These are phyloP conservation scores for Ceratocystis cubensis DNA, from an alignment of 2,329 filamentous ascomycete genomes.

Conservation along the genomic window DNA sequence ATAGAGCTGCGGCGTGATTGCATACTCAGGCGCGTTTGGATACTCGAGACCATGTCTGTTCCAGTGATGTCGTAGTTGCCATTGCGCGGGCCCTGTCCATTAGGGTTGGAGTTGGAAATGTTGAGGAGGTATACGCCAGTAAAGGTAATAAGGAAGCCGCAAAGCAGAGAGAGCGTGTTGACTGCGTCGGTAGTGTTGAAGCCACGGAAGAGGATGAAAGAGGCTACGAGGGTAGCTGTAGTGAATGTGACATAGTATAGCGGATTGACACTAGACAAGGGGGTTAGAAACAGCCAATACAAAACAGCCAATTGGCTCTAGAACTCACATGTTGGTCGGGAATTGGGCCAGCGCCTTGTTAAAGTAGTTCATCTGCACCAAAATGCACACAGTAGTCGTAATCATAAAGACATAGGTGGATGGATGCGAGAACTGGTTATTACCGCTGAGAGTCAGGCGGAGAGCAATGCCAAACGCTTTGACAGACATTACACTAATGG, in stretches of 20 bases:
- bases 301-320: not conserved
- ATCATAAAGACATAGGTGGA: constrained; percentile 98
- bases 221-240: constrained; percentile 83
- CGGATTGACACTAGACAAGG: constrained; percentile 62
- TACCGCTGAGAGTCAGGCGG: constrained; percentile 82
- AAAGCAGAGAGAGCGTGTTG: constrained; percentile 83
- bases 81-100: constrained; percentile 56
- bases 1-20: constrained; percentile 67
- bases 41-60: constrained; percentile 78
- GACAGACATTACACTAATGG: constrained; percentile 96
- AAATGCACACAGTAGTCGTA: constrained; percentile 79
- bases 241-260: constrained; percentile 98
- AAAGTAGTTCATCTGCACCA: constrained; percentile 99
- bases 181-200: constrained; percentile 91
- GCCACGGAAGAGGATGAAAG: constrained; percentile 88
- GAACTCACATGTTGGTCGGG: constrained; percentile 82
- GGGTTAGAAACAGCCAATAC: not conserved
- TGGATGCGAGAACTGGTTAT: constrained; percentile 90
- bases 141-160: constrained; percentile 89
- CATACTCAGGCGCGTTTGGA: constrained; percentile 88
- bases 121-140: constrained; percentile 92
- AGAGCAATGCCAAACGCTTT: constrained; percentile 97
- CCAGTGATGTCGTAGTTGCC: constrained; percentile 66
- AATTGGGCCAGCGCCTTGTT: constrained; percentile 97
- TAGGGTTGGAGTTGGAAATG: constrained; percentile 81